phyloP scores from a whole-genome alignment of 495 filamentous ascomycete genomes.

The Tuber calosporum region DNA sequence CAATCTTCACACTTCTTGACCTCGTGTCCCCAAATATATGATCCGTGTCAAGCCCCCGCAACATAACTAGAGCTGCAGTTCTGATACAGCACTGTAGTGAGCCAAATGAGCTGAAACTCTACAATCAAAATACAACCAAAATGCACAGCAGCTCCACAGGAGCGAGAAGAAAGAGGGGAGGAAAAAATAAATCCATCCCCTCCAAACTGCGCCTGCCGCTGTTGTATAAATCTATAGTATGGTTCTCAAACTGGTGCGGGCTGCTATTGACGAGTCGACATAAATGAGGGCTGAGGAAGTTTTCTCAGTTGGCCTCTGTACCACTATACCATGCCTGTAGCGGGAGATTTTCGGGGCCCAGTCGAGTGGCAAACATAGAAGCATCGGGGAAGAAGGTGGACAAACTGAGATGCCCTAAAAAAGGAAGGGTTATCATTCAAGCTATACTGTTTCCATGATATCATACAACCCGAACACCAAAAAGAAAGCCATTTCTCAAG shows the following conservation, averaged over 20 bases:
- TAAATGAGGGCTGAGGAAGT: neutral
- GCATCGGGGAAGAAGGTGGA: neutral
- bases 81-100: neutral
- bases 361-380: neutral
- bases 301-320: neutral
- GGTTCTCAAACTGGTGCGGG: neutral
- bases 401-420: neutral
- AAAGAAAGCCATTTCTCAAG: neutral
- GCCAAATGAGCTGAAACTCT: no score
- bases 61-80: neutral
- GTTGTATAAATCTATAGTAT: neutral
- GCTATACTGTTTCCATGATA: neutral
- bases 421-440: neutral
- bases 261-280: neutral
- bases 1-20: neutral
- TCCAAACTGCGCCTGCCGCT: neutral
- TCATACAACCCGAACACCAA: neutral
- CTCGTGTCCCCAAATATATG: neutral
- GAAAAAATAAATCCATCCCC: neutral
- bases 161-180: neutral
- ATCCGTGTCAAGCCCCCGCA: neutral
- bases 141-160: neutral
- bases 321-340: neutral
- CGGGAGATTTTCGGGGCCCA: neutral
- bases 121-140: neutral